Conservation (phyloP, 2,329 filamentous ascomycete genomes). For the Ploettnerulaceae sp. region DNA sequence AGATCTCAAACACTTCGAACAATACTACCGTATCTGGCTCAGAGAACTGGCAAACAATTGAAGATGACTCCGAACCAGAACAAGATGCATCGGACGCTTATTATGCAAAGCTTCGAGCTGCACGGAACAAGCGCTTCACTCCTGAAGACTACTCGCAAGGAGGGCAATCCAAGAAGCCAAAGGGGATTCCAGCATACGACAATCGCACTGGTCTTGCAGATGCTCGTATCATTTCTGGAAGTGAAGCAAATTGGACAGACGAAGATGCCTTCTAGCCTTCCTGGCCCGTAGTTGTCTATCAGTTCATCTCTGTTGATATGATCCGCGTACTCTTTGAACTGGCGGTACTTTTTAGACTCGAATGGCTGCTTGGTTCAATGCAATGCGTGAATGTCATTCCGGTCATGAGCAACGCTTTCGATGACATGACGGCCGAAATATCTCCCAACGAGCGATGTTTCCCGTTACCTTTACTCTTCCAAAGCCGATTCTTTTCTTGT, state of each 20-base stretch:
- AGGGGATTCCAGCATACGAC: slow-evolving; percentile 47
- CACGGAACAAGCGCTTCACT: slow-evolving; percentile 60
- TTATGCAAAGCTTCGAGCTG: slow-evolving; percentile 72
- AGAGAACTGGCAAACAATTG: slow-evolving; percentile 98
- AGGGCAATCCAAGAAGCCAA: slow-evolving; percentile 48
- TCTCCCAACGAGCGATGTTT: background rate
- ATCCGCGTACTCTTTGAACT: background rate
- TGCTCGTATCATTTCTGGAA: slow-evolving; percentile 58
- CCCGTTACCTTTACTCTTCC: background rate
- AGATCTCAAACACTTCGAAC: slow-evolving; percentile 67
- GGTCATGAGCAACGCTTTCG: slow-evolving; percentile 20
- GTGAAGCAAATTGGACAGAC: slow-evolving; percentile 58
- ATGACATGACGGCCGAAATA: slow-evolving; percentile 11
- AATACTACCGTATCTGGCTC: slow-evolving; percentile 68
- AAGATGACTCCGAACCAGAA: slow-evolving; percentile 74
- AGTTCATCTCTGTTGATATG: background rate
- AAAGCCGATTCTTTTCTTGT: slow-evolving; percentile 9
- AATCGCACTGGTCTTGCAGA: slow-evolving; percentile 47
- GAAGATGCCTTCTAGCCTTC: slow-evolving; percentile 51
- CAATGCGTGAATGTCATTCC: slow-evolving; percentile 9
- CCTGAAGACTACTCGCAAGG: slow-evolving; percentile 40
- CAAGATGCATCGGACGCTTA: slow-evolving; percentile 78
- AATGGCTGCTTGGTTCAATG: slow-evolving; percentile 7
- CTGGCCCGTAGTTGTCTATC: background rate
- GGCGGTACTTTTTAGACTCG: background rate